Evolutionary conservation across 2,329 filamentous ascomycete genomes (phyloP).

Genomic region (Pseudogymnoascus sp.): DNA sequence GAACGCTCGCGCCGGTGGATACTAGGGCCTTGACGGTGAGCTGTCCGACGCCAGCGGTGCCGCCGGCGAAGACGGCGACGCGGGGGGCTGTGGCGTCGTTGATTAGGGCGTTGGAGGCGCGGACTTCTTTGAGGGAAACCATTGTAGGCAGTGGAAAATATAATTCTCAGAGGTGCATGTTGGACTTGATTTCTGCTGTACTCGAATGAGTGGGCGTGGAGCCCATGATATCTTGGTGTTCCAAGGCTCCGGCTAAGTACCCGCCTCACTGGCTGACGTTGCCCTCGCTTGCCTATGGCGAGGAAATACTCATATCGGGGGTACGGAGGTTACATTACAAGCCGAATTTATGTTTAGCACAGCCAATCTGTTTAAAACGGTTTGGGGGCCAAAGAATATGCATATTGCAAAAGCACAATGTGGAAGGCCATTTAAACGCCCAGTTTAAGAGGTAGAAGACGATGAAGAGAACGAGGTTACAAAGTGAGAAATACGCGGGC

Average conservation of each 20-base stretch:
- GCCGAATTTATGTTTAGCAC: not conserved
- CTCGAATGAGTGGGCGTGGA: not conserved
- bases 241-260: not conserved
- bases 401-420: too few relatives aligned
- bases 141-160: not conserved
- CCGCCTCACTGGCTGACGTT: not conserved
- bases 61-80: constrained; percentile 42
- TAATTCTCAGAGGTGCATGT: not conserved
- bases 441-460: too few relatives aligned
- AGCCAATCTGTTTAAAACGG: not conserved
- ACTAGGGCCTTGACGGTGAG: constrained; percentile 38
- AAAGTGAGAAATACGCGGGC: too few relatives aligned
- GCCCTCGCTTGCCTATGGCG: not conserved
- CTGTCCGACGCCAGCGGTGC: constrained; percentile 45
- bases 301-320: not conserved
- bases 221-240: not conserved
- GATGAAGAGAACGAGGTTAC: too few relatives aligned
- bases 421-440: too few relatives aligned
- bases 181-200: not conserved
- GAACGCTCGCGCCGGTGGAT: constrained; percentile 31
- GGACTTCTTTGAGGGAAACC: not conserved
- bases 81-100: constrained; percentile 12
- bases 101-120: constrained; percentile 13
- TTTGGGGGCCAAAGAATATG: too few relatives aligned
- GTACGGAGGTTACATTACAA: not conserved